A percentile compares a stretch with the other conserved stretches of the same genome.
Conservation (phyloP, 345 rosid genomes). For the Brassica rapa region DNA sequence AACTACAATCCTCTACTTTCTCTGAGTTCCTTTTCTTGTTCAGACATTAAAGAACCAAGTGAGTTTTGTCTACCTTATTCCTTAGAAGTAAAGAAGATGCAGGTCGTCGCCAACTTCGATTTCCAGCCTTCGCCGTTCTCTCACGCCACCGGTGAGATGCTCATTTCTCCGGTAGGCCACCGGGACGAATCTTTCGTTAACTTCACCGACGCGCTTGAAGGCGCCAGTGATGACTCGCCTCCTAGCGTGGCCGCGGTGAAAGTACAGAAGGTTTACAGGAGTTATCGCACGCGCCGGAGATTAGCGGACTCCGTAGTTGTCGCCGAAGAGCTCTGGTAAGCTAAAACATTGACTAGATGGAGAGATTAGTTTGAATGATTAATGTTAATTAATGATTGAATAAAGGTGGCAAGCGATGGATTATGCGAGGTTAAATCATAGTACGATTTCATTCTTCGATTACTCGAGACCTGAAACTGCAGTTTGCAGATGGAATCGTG, state of each 20-base stretch:
- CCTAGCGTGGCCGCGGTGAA: constrained; percentile 58
- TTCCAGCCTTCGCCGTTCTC: constrained; percentile 46
- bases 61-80: background rate
- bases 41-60: constrained; percentile 11
- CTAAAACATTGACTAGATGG: background rate
- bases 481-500: constrained; percentile 76
- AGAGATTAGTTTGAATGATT: constrained; percentile 17
- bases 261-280: constrained; percentile 80
- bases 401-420: constrained; percentile 88
- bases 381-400: background rate
- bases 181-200: constrained; percentile 9
- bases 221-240: constrained; percentile 28
- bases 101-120: constrained; percentile 49
- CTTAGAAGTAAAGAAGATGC: constrained; percentile 40
- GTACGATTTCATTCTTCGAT: constrained; percentile 84
- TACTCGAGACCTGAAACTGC: constrained; percentile 69
- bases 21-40: background rate
- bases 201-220: constrained; percentile 4
- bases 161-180: constrained; percentile 28
- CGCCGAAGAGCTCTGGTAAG: constrained; percentile 82
- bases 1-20: background rate
- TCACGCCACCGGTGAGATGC: constrained; percentile 34
- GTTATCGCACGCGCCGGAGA: constrained; percentile 91
- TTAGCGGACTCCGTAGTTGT: constrained; percentile 87
- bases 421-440: constrained; percentile 68